Evolutionary conservation across 768 basidiomycete genomes (phyloP).

Genomic region (Mycena venus): DNA sequence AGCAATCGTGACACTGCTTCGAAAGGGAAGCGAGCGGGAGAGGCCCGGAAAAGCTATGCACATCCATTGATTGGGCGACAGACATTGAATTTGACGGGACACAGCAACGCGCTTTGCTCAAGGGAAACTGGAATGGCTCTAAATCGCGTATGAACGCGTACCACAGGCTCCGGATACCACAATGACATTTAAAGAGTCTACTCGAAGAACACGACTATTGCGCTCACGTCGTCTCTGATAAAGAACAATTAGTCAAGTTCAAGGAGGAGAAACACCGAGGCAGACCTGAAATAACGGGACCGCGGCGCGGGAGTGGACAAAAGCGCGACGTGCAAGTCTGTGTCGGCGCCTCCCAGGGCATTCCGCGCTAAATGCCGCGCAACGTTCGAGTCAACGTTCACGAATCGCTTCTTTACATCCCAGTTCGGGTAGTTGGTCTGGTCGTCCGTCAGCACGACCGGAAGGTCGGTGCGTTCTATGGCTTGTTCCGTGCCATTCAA

Average conservation of each 20-base stretch:
- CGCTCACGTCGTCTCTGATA: slow-evolving; percentile 33
- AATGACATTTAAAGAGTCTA: neutral
- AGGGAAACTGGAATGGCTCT: too few relatives aligned
- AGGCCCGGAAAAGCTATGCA: too few relatives aligned
- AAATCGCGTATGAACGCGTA: too few relatives aligned
- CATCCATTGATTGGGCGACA: too few relatives aligned
- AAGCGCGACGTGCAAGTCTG: slow-evolving; percentile 55
- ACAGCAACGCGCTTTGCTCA: too few relatives aligned
- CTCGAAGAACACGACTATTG: slow-evolving; percentile 24
- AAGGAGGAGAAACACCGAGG: slow-evolving; percentile 18
- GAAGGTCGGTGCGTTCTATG: slow-evolving; percentile 42
- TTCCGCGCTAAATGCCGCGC: slow-evolving; percentile 67
- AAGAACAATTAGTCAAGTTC: neutral
- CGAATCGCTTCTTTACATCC: slow-evolving; percentile 54
- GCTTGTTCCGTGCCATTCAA: neutral
- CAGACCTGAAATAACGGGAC: slow-evolving; percentile 54
- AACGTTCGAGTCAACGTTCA: slow-evolving; percentile 58
- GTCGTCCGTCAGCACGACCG: slow-evolving; percentile 48
- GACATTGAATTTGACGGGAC: too few relatives aligned
- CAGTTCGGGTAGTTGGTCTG: slow-evolving; percentile 54
- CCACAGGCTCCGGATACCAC: too few relatives aligned
- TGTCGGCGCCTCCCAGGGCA: slow-evolving; percentile 65
- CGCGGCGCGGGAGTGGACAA: slow-evolving; percentile 53
- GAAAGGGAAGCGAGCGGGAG: too few relatives aligned
- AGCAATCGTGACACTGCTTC: too few relatives aligned